Evolutionary conservation across 352 stramenopile species (phyloP).

Genomic region (Phytophthora pinifolia): DNA sequence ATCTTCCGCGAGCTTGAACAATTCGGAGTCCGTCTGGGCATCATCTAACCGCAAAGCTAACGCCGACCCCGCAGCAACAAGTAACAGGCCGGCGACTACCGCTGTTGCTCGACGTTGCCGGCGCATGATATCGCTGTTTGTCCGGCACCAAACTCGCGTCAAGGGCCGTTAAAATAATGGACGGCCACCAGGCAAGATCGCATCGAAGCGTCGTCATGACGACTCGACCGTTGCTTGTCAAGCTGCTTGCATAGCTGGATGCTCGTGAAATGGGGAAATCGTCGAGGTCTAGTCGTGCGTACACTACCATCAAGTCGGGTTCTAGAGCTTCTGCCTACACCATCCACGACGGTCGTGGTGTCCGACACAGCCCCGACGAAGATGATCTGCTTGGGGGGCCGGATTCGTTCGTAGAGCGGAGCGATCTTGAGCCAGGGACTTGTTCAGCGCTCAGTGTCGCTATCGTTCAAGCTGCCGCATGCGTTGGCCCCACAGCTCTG

Average conservation of each 20-base stretch:
- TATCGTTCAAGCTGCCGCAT: slow-evolving; percentile 34
- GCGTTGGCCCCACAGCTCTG: slow-evolving; percentile 39
- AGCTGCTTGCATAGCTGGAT: not conserved
- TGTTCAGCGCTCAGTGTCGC: slow-evolving; percentile 34
- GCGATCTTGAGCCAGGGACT: slow-evolving; percentile 39
- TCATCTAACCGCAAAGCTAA: slow-evolving; percentile 2
- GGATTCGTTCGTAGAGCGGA: slow-evolving; percentile 44
- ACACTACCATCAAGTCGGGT: slow-evolving; percentile 13
- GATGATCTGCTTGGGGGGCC: slow-evolving; percentile 50
- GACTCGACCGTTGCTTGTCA: not conserved
- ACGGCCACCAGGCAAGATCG: slow-evolving; percentile 19
- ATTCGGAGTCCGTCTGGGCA: not conserved
- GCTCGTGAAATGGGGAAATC: slow-evolving; percentile 12
- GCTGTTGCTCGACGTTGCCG: slow-evolving; percentile 8
- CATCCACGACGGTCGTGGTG: slow-evolving; percentile 32
- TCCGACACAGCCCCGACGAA: slow-evolving; percentile 18
- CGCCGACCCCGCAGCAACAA: not conserved
- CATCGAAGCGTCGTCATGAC: not conserved
- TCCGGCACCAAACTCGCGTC: slow-evolving; percentile 1
- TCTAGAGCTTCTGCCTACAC: slow-evolving; percentile 32
- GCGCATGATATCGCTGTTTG: slow-evolving; percentile 14
- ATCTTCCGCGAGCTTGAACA: slow-evolving; percentile 15
- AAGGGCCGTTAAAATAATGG: slow-evolving; percentile 4
- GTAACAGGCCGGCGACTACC: slow-evolving; percentile 1
- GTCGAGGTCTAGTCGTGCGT: slow-evolving; percentile 9